Percentiles rank a stretch among this genome's conserved stretches.
Evolutionary conservation across 208 protist species (phyloP).

Genomic region (Leptomonas seymouri): DNA sequence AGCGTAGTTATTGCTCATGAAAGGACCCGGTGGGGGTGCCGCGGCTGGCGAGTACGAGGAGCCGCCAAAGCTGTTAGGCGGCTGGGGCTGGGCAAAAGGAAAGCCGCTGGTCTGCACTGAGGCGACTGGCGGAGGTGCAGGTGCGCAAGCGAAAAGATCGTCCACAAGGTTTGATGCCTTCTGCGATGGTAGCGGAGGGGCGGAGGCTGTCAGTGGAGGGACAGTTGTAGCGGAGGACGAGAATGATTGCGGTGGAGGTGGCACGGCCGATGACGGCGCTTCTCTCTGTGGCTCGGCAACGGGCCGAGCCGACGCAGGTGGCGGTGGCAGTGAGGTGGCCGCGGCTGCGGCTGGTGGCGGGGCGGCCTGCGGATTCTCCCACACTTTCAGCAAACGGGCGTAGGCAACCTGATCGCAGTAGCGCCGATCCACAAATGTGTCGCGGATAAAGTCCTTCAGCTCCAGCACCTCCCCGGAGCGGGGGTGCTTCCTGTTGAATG

Average conservation of each 20-base stretch:
- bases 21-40: not conserved
- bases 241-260: not conserved
- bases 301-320: not conserved
- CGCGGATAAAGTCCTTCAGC: conserved; percentile 47
- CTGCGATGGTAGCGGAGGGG: conserved; percentile 1
- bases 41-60: not conserved
- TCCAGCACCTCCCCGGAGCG: conserved; percentile 44
- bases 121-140: not conserved
- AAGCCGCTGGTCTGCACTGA: conserved; percentile 1
- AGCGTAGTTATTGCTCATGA: not conserved
- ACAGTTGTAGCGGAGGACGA: not conserved
- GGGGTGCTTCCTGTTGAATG: conserved; percentile 44
- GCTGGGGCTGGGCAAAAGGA: conserved; percentile 13
- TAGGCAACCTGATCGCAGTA: conserved; percentile 42
- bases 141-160: conserved; percentile 32
- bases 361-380: conserved; percentile 18
- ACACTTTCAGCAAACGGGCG: conserved; percentile 35
- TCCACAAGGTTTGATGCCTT: conserved; percentile 29
- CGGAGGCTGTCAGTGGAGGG: not conserved
- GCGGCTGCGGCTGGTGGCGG: conserved; percentile 6
- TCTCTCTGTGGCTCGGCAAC: conserved; percentile 3
- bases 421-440: conserved; percentile 36
- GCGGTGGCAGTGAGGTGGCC: not conserved
- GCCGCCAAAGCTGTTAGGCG: not conserved
- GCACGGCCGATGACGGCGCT: not conserved